Base-by-base conservation (phyloP, 148 eudicot genomes). In the Heliosperma pusillum region DNA sequence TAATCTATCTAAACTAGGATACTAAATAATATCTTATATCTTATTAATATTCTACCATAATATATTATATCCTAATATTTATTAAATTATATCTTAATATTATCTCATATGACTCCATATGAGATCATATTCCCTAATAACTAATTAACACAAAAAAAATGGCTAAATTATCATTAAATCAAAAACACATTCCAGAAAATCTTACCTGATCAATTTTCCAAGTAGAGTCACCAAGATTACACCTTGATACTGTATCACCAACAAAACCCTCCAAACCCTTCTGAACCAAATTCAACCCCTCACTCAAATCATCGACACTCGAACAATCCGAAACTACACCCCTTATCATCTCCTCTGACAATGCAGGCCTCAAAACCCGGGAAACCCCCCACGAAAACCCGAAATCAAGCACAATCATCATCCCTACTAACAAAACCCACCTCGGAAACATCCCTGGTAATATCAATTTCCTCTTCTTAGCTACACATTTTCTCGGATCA, bases 191-290 rank as follows among this genome's bases (percentile, higher is more conserved):
- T 7, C 33, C 27, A 52, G 24, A 74, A 45, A n/a, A 25, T 58
- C 25, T 19, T 45, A 89, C 95, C 92, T 88, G 89, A 79, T 76
- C 74, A 45, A 92, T 78, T 76, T 81, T 74, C 97, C 97, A 90
- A 17, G 21, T 20, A 79, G 91, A 82, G 70, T 78, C 79, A 70
- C 56, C 61, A 47, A 81, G 78, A 60, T 58, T 77, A 66, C 88
- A 87, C 72, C 82, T 80, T 63, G 84, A 76, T 3, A 85, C 71
- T 59, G 71, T 22, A 36, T 72, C 83, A 58, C 74, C 78, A 56
- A 84, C 64, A 74, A 81, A 66, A 62, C 74, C 59, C 81, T 76
- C 73, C 20, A 92, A 11, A 33, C 75, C 81, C 59, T 79, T 80
- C 78, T 83, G 80, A 72, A 92, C 73, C 71, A 85, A 73, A 30